A percentile compares a stretch with the other conserved stretches of the same genome.
Conservation (phyloP, 2,329 filamentous ascomycete genomes). For the Ophiostoma sp. region DNA sequence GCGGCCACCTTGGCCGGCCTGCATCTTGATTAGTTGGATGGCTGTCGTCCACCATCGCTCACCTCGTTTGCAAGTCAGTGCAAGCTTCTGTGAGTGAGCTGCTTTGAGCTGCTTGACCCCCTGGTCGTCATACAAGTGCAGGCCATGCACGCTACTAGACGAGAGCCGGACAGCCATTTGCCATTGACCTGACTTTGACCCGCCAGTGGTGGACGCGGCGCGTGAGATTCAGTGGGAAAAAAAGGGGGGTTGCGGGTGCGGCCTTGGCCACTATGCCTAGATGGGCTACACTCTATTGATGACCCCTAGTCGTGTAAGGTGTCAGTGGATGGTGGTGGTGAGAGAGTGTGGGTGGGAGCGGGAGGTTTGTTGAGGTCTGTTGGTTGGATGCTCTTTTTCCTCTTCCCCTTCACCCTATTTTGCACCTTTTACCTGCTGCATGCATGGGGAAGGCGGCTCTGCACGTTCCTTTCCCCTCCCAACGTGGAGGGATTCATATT, state of each 20-base stretch:
- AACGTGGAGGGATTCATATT: conserved; percentile 8
- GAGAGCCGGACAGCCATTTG: conserved; percentile 2
- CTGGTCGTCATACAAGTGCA: background rate
- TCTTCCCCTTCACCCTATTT: background rate
- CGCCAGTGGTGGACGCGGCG: background rate
- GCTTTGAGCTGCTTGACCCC: background rate
- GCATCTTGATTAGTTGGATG: background rate
- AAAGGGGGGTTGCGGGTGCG: conserved; percentile 15
- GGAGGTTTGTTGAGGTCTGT: background rate
- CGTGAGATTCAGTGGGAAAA: background rate
- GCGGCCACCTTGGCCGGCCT: background rate
- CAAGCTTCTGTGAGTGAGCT: too few species aligned
- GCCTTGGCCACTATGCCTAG: conserved; percentile 18
- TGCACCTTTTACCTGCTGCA: background rate
- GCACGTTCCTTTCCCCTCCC: conserved; percentile 14
- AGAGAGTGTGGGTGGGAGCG: background rate
- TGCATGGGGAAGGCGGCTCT: conserved; percentile 9
- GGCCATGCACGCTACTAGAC: background rate
- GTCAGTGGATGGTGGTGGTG: background rate
- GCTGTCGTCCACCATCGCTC: background rate
- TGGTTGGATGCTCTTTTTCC: conserved; percentile 9
- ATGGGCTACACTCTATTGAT: background rate
- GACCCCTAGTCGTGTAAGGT: background rate
- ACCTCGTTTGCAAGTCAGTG: background rate
- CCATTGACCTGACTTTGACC: background rate